These are phyloP conservation scores for Phytophthora sansomeana DNA, from an alignment of 352 stramenopile species.

Conservation along the genomic window DNA sequence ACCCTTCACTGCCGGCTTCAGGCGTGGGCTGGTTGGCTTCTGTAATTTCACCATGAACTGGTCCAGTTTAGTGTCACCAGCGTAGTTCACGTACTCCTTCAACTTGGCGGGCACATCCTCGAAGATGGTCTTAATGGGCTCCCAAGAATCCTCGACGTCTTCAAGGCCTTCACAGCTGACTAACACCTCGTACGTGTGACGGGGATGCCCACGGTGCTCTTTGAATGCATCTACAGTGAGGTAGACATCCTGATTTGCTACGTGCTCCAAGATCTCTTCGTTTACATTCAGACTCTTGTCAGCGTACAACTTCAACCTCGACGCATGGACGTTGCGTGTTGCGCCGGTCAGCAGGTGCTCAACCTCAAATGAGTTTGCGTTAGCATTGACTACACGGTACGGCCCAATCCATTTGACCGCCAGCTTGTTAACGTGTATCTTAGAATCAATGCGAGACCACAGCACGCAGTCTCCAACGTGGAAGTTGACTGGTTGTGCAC, in stretches of 20 bases:
- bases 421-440: too few species aligned
- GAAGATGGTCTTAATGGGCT: background rate
- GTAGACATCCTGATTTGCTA: constrained; percentile 18
- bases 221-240: constrained; percentile 13
- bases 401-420: too few species aligned
- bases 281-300: constrained; percentile 9
- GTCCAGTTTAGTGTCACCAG: too few species aligned
- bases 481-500: constrained; percentile 9
- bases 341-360: constrained; percentile 4
- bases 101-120: background rate
- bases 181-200: background rate
- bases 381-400: constrained; percentile 13
- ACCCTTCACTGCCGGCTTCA: too few species aligned
- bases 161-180: background rate
- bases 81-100: background rate
- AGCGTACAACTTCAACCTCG: constrained; percentile 8
- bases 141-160: constrained; percentile 1
- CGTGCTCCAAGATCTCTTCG: constrained; percentile 14
- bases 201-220: constrained; percentile 4
- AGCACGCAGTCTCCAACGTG: constrained; percentile 17
- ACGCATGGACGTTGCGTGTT: background rate
- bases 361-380: constrained; percentile 21
- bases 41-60: too few species aligned
- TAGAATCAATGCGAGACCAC: too few species aligned
- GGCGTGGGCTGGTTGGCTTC: too few species aligned